Percentiles rank a stretch among this genome's conserved stretches.
Evolutionary conservation across 2,329 filamentous ascomycete genomes (phyloP).

Genomic region (Alternaria sp.): DNA sequence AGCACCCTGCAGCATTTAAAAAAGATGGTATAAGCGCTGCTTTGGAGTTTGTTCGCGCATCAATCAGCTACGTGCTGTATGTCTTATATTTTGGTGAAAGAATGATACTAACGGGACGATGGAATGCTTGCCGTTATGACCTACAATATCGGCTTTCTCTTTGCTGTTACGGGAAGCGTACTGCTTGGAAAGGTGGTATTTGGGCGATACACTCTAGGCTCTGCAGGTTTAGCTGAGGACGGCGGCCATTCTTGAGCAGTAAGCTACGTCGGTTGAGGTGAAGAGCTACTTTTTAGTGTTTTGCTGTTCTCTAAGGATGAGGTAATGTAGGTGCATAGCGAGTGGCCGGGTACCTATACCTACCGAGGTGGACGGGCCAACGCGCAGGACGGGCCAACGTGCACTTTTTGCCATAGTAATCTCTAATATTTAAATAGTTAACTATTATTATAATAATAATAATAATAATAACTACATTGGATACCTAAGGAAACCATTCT

Average conservation of each 20-base stretch:
- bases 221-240: constrained; percentile 34
- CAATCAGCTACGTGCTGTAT: constrained; percentile 44
- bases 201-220: constrained; percentile 37
- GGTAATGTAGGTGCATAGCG: too few species aligned
- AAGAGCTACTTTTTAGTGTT: background rate
- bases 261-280: background rate
- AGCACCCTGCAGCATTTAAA: constrained; percentile 31
- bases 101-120: constrained; percentile 1
- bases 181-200: constrained; percentile 42
- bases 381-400: too few species aligned
- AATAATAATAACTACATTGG: too few species aligned
- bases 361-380: too few species aligned
- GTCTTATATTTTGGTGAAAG: background rate
- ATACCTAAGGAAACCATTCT: too few species aligned
- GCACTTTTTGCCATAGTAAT: too few species aligned
- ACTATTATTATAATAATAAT: too few species aligned
- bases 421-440: too few species aligned
- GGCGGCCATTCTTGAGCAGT: constrained; percentile 36
- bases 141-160: constrained; percentile 44
- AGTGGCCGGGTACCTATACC: too few species aligned
- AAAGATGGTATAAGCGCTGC: constrained; percentile 31
- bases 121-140: constrained; percentile 49
- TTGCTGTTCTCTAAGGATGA: background rate
- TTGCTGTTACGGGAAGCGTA: constrained; percentile 43
- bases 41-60: constrained; percentile 37